Base-by-base conservation (phyloP, 805 yeast species). In the Brettanomyces bruxellensis region DNA sequence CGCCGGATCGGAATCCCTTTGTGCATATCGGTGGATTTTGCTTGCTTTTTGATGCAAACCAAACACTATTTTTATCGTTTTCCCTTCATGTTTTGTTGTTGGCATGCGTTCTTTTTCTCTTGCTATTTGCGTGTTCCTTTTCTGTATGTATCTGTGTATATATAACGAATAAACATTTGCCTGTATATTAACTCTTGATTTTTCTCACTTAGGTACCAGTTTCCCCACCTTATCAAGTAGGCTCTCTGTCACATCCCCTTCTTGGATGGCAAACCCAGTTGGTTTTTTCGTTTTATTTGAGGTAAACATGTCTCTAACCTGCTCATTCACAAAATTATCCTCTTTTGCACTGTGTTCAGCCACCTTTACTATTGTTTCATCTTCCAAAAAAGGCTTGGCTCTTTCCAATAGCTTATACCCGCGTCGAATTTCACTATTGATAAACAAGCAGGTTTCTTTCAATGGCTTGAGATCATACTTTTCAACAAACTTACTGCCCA, bases 381-480 rank as follows among this genome's bases (percentile, higher is more conserved):
- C 49, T 13, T 47, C 43, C 46, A 55, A 25, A 9, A 46, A 38
- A 14, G 14, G 39, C 43, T 46, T 51, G 25, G 53, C 34, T 18
- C 45, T 47, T 44, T 49, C 49, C 36, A 60, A 42, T 34, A 49
- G 43, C 8, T 43, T 49, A 43, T 55, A 61, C 9, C 55, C 46
- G 7, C 48, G 44, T 38, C 54, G 51, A 14, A 59, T 49, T 44
- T 62, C 58, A 35, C 47, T 48, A 22, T 54, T 49, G n/a, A 61
- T 44, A 47, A 52, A 62, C 41, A 47, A 55, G 24, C 52, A 49
- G 1, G 62, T 60, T 25, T 62, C 66, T 36, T 45, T 49, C 42
- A 62, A 45, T 9, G 66, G 65, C 3, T 49, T 47, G 39, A 62
- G 46, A 5, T 44, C 34, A 24, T 42, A 42, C 34, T 42, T 34